Base-by-base conservation (phyloP, 306 rosid species). In the Vigna trinervia region DNA sequence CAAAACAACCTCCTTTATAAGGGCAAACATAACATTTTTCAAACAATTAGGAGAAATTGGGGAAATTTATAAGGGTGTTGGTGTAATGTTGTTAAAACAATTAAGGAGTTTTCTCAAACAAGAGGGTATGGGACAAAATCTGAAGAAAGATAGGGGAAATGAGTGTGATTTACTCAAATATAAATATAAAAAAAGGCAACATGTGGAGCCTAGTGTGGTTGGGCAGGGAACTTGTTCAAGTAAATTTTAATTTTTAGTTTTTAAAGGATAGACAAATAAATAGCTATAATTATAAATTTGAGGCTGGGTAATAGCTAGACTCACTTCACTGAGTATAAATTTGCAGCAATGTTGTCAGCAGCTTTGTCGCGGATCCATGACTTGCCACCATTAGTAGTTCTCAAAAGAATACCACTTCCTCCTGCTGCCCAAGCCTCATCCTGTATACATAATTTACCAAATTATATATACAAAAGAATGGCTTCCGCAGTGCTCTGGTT, bases 401-500 rank as follows among this genome's bases (percentile, higher is more conserved):
- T 90, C 85, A 95, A 80, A 57, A 95, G 88, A 75, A 95, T 41
- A 61, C 98, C 98, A 81, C 98, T 95, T 81, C 98, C 98, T 32
- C 98, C 98, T 15, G 98, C 98, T 58, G 97, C 98, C 98, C 98
- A 95, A 65, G 98, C 98, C 88, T 95, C 98, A 0, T 89, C 97
- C 98, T 90, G 89, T 67, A 86, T 57, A 39, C 61, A 66, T 19
- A 30, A 79, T 45, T 45, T 65, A 61, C 17, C 71, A 79, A 59
- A 48, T 43, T 70, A 51, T 47, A 78, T 47, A 77, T 30, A 43
- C 10, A 11, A 14, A 48, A 74, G 28, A 57, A 60, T 45, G 51
- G 36, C 60, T 62, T 67, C 32, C 28, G 32, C 26, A 19, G 51
- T 43, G 20, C 64, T 71, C 60, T 71, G 58, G 30, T 61, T 32